Evolutionary conservation across 306 rosid genomes (phyloP).

Genomic region (Quercus mongolica): DNA sequence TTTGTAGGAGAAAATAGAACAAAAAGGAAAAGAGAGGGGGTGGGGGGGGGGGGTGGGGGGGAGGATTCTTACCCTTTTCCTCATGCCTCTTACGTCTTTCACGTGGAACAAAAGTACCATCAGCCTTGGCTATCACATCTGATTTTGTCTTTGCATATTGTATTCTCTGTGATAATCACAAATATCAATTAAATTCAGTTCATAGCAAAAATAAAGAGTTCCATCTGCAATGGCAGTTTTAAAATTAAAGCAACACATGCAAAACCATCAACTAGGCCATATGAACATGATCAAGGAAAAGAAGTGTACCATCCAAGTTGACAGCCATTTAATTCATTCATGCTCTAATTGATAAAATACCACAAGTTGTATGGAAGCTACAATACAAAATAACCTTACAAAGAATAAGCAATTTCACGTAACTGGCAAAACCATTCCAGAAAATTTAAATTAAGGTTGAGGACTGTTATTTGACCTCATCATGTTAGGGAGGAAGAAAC

Average conservation of each 20-base stretch:
- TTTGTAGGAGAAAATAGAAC: neutral
- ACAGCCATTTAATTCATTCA: neutral
- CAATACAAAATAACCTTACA: neutral
- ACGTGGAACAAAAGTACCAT: slow-evolving; percentile 83
- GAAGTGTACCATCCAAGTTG: neutral
- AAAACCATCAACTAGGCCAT: neutral
- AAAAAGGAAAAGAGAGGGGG: neutral
- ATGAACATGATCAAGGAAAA: neutral
- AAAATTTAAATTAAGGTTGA: too few relatives aligned
- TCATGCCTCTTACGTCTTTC: slow-evolving; percentile 85
- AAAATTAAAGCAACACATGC: slow-evolving; percentile 11
- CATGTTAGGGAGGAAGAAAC: too few relatives aligned
- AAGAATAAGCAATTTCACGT: too few relatives aligned
- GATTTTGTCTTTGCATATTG: slow-evolving; percentile 92
- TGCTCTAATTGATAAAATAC: neutral
- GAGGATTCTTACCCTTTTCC: slow-evolving; percentile 59
- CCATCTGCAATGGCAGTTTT: neutral
- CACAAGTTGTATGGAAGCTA: neutral
- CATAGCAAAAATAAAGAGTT: slow-evolving; percentile 14
- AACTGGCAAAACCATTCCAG: too few relatives aligned
- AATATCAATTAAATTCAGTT: slow-evolving; percentile 13
- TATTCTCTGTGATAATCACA: slow-evolving; percentile 57
- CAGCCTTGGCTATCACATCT: slow-evolving; percentile 76
- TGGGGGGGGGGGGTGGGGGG: neutral
- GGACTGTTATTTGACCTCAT: too few relatives aligned